Evolutionary conservation across 1,139 yeast species (phyloP).

Genomic region (Pichia sp.): DNA sequence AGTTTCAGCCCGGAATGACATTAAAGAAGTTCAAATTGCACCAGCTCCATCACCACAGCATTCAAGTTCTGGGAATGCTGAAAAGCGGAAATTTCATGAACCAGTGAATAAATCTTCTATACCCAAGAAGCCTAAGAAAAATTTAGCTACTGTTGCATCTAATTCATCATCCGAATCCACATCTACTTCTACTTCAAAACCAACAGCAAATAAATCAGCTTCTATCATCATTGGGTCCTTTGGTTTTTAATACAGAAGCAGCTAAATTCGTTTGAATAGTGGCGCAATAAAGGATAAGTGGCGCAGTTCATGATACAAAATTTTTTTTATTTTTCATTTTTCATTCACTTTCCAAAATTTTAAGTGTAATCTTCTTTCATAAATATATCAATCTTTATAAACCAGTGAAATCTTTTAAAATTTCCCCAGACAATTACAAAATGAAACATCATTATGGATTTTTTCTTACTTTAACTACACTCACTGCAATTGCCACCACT

Average conservation of each 20-base stretch:
- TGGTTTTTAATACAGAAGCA: slow-evolving; percentile 6
- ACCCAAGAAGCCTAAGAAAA: too few species aligned
- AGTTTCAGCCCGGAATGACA: too few species aligned
- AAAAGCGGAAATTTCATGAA: too few species aligned
- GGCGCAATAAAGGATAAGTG: not conserved
- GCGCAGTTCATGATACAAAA: not conserved
- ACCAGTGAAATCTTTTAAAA: not conserved
- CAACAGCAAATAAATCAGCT: not conserved
- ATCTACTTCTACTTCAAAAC: not conserved
- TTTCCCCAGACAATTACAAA: not conserved
- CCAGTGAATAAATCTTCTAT: too few species aligned
- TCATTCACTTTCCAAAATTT: too few species aligned
- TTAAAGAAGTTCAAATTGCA: too few species aligned
- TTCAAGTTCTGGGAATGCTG: too few species aligned
- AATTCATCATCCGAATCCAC: not conserved
- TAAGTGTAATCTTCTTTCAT: too few species aligned
- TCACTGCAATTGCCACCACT: slow-evolving; percentile 12
- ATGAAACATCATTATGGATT: slow-evolving; percentile 3
- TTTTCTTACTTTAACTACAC: slow-evolving; percentile 4
- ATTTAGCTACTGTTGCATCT: too few species aligned
- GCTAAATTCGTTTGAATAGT: not conserved
- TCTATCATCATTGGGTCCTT: slow-evolving; percentile 14
- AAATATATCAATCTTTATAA: too few species aligned
- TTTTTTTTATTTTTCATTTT: not conserved
- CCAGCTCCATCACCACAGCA: too few species aligned